phyloP scores from a whole-genome alignment of 2,329 filamentous ascomycete genomes.

The Penicillium sp. region DNA sequence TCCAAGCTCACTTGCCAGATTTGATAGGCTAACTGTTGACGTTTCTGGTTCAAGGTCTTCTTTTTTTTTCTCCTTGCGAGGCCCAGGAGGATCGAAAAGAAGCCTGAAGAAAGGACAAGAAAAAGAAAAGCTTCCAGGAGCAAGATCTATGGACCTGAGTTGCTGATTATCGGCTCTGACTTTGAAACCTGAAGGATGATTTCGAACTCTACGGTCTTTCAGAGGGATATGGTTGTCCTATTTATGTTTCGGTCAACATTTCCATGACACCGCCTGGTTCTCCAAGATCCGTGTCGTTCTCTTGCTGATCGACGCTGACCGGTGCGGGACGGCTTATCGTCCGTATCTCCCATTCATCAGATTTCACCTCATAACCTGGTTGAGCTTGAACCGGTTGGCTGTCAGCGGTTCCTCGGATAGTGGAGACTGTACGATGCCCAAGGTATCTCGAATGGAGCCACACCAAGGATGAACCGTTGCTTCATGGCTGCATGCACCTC shows the following conservation, averaged over 20 bases:
- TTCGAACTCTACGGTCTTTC: conserved; percentile 24
- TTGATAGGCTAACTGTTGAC: conserved; percentile 37
- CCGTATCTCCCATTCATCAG: conserved; percentile 31
- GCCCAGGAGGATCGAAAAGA: conserved; percentile 23
- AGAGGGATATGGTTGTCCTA: conserved; percentile 33
- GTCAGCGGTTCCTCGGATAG: conserved; percentile 29
- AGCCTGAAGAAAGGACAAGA: conserved; percentile 15
- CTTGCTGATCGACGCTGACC: conserved; percentile 34
- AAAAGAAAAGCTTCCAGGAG: conserved; percentile 19
- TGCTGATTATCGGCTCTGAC: conserved; percentile 16
- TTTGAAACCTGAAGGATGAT: conserved; percentile 33
- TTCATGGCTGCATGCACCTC: conserved; percentile 40
- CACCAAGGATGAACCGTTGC: conserved; percentile 34
- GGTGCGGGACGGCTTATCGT: conserved; percentile 35
- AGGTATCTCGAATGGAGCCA: conserved; percentile 31
- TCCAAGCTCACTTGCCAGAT: conserved; percentile 26
- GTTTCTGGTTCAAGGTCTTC: conserved; percentile 19
- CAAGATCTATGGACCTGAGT: conserved; percentile 21
- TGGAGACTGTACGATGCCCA: conserved; percentile 38
- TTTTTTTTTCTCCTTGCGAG: conserved; percentile 4
- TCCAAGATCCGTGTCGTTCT: conserved; percentile 24
- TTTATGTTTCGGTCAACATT: conserved; percentile 41
- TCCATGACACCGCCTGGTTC: conserved; percentile 24
- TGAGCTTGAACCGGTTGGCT: conserved; percentile 34
- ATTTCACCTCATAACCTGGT: conserved; percentile 29